Evolutionary conservation across 192 early-diverging fungal species (phyloP), one percentile per base, ranked within the genome.

Genomic region (Coemansia furcata): DNA sequence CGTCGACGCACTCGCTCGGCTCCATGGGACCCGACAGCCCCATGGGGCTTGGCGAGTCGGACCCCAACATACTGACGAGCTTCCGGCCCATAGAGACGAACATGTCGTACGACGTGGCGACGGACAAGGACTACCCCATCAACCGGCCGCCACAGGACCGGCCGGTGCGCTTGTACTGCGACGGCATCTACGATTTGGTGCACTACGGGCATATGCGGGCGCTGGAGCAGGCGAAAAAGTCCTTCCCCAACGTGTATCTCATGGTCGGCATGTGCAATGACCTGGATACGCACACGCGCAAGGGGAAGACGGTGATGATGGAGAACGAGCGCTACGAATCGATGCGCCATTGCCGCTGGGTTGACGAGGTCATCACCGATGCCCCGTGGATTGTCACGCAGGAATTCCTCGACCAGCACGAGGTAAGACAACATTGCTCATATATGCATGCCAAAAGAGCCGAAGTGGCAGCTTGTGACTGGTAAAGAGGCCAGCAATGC

Each of bases 151-250:
- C 89, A 38, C 79, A 69, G n/a, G 89, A 87, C 77, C 85, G 89
- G 26, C 87, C 88, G 10, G 85, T 93, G 47, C 84, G 93, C 37
- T 86, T 94, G 60, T 94, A 94, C 78, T 91, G 88, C 70, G 93
- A 94, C 81, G 93, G 93, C 14, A 93, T 94, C 55, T 94, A 90
- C 75, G 92, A 93, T 77, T 69, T 92, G 70, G 90, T 93, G 65
- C 92, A 95, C 72, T 90, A 91, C 63, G 93, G 93, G 2, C 92
- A 94, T 61, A 89, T 90, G 67, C 86, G 87, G 50, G 87, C 90
- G 39, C 76, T 94, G 40, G 89, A 93, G 71, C 92, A 94, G 74
- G 93, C 93, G 6, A 94, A 94, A 63, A 90, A 90, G 61, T 78
- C 87, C 10, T 87, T 94, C 55, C 87, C 89, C 1, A 85, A 91